phyloP scores from a whole-genome alignment of 73 alveolate genomes.

The Breviolum minutum region DNA sequence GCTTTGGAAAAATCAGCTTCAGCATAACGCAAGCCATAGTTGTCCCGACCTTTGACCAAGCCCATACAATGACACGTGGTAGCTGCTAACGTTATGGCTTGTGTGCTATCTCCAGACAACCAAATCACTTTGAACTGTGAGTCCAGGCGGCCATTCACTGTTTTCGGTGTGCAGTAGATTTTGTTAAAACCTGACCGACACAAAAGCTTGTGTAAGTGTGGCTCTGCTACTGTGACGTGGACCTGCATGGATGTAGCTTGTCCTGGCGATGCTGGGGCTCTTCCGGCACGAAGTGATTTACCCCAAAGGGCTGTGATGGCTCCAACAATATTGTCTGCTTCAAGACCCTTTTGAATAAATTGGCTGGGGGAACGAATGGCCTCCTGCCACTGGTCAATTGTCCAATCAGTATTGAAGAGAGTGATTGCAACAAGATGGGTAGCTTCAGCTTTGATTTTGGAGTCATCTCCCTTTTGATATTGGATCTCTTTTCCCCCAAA shows the following conservation, averaged over 20 bases:
- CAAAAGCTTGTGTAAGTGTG: not conserved
- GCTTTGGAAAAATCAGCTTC: not conserved
- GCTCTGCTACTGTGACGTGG: not conserved
- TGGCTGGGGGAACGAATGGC: not conserved
- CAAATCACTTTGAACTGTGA: not conserved
- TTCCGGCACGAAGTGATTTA: not conserved
- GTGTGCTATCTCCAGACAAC: not conserved
- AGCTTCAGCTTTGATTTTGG: not conserved
- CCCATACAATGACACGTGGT: not conserved
- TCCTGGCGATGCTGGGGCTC: not conserved
- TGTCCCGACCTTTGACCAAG: not conserved
- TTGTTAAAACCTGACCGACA: not conserved
- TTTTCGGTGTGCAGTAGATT: not conserved
- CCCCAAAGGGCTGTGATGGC: not conserved
- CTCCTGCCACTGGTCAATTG: not conserved
- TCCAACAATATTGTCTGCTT: too few relatives aligned
- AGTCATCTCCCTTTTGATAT: not conserved
- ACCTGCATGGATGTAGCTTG: not conserved
- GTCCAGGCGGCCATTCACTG: not conserved
- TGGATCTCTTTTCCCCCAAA: not conserved
- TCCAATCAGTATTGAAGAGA: not conserved
- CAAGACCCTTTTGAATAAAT: not conserved
- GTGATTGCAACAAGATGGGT: not conserved
- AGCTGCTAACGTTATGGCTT: not conserved
- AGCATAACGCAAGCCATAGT: not conserved